Evolutionary conservation across 257 asterid genomes (phyloP).

Genomic region (Penstemon davidsonii): DNA sequence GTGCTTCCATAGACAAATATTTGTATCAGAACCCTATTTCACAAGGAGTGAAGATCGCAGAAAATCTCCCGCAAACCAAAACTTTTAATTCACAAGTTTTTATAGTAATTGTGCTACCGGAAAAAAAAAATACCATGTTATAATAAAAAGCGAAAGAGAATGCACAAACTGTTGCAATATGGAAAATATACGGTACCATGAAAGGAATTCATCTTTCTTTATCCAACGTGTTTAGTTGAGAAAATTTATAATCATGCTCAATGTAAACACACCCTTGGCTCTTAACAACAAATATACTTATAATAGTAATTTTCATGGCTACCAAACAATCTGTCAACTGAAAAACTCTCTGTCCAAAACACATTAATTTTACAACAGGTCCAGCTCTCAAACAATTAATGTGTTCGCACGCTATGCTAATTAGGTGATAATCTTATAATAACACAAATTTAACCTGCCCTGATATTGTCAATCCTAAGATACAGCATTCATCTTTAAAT

Average conservation of each 20-base stretch:
- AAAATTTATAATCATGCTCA: neutral
- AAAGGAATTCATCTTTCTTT: neutral
- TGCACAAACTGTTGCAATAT: neutral
- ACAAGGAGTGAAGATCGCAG: constrained; percentile 8
- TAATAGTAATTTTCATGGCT: too few relatives aligned
- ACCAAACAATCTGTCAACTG: too few relatives aligned
- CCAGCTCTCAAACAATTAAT: neutral
- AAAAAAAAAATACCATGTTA: too few relatives aligned
- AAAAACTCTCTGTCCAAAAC: too few relatives aligned
- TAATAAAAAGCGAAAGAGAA: neutral
- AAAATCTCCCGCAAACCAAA: neutral
- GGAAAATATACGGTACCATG: neutral
- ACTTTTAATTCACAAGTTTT: neutral
- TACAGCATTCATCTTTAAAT: too few relatives aligned
- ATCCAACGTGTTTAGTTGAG: neutral
- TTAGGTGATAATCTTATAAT: neutral
- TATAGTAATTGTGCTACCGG: neutral
- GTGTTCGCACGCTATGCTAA: neutral
- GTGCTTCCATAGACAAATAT: constrained; percentile 10
- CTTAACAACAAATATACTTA: too few relatives aligned
- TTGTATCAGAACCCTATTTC: constrained; percentile 2
- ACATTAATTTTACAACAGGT: neutral
- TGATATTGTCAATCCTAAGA: too few relatives aligned
- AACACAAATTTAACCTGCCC: too few relatives aligned
- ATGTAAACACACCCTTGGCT: neutral